These are phyloP conservation scores for Raphanus hybrid DNA, from an alignment of 441 rosid species.

Conservation along the genomic window DNA sequence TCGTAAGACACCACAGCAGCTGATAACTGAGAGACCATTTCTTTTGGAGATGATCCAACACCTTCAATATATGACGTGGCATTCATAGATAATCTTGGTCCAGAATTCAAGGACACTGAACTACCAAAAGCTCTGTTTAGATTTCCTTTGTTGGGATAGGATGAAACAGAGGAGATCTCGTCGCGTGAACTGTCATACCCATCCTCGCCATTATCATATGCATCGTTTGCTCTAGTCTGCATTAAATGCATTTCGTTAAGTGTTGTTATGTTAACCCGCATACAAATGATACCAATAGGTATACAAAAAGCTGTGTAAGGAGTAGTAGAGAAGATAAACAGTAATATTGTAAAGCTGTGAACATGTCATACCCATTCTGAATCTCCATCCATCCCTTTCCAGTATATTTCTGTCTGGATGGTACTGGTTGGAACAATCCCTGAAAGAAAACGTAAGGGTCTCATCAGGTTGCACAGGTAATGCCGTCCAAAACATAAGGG, in stretches of 20 bases:
- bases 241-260: conserved; percentile 29
- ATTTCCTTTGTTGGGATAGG: conserved; percentile 69
- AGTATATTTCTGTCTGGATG: conserved; percentile 71
- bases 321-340: background rate
- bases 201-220: conserved; percentile 74
- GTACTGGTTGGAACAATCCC: conserved; percentile 83
- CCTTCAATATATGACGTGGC: conserved; percentile 58
- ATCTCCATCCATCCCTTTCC: conserved; percentile 97
- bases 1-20: conserved; percentile 75
- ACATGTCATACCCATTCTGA: conserved; percentile 90
- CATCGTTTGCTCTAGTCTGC: conserved; percentile 82
- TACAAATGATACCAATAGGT: conserved; percentile 16
- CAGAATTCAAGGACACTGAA: conserved; percentile 76
- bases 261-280: conserved; percentile 19
- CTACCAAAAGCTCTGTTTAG: conserved; percentile 73
- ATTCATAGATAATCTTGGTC: conserved; percentile 72
- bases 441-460: conserved; percentile 43
- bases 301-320: conserved; percentile 8
- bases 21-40: conserved; percentile 64
- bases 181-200: conserved; percentile 95
- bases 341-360: conserved; percentile 28
- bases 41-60: conserved; percentile 68
- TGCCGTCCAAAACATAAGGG: background rate
- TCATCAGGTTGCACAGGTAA: conserved; percentile 27
- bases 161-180: conserved; percentile 89